Evolutionary conservation across 768 basidiomycete species (phyloP).

Genomic region (Russula ochroleuca): DNA sequence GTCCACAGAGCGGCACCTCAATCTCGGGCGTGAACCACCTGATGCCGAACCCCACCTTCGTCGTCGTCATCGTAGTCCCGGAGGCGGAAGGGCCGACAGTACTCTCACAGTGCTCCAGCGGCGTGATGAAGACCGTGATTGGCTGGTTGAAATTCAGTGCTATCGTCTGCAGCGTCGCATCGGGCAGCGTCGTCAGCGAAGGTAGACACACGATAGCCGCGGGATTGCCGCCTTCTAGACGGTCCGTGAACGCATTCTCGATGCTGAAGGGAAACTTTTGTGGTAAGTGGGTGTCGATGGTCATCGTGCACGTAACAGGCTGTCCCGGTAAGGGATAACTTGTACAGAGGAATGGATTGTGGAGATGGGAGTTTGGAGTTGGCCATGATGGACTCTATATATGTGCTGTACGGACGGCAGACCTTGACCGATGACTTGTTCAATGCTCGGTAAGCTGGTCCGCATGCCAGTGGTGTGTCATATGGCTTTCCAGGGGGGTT

Average conservation of each 20-base stretch:
- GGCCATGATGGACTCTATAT: background rate
- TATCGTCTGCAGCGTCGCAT: slow-evolving; percentile 26
- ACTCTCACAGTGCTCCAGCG: background rate
- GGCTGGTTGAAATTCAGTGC: slow-evolving; percentile 29
- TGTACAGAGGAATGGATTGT: background rate
- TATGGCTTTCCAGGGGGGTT: too few relatives aligned
- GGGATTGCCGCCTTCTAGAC: slow-evolving; percentile 33
- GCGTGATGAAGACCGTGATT: slow-evolving; percentile 28
- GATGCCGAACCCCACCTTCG: slow-evolving; percentile 24
- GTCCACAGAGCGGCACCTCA: slow-evolving; percentile 35
- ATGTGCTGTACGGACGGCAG: background rate
- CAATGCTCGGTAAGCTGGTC: background rate
- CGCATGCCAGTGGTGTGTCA: background rate
- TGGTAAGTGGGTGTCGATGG: background rate
- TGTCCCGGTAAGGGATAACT: background rate
- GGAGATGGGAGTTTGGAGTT: background rate
- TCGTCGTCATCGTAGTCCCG: background rate
- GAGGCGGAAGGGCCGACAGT: background rate
- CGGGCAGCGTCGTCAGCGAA: slow-evolving; percentile 14
- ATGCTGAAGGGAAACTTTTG: slow-evolving; percentile 27
- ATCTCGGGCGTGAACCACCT: slow-evolving; percentile 33
- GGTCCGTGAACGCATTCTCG: slow-evolving; percentile 36
- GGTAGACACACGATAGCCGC: slow-evolving; percentile 34
- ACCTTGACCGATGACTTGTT: background rate
- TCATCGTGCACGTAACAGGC: background rate